phyloP scores from a whole-genome alignment of 768 basidiomycete species.

The Termitomyces bulborhizus region DNA sequence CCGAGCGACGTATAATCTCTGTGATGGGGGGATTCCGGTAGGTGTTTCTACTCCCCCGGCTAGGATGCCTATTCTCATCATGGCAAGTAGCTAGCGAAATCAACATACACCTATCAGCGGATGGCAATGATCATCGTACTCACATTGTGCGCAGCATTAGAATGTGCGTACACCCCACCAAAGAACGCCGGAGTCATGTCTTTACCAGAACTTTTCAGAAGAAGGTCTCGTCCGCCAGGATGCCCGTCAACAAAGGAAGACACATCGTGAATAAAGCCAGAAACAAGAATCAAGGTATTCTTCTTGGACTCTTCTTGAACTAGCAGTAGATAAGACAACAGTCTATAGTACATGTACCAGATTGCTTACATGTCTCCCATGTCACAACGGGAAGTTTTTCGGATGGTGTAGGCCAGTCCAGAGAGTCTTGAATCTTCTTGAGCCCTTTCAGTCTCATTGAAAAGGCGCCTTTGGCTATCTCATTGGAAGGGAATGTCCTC shows the following conservation, averaged over 20 bases:
- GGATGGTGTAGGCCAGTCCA: constrained; percentile 53
- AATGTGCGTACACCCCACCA: constrained; percentile 79
- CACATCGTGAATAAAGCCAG: constrained; percentile 86
- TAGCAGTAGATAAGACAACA: constrained; percentile 18
- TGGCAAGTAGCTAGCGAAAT: constrained; percentile 36
- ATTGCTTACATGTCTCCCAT: constrained; percentile 72
- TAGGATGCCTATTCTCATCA: constrained; percentile 71
- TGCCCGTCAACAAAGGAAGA: constrained; percentile 68
- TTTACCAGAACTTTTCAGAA: constrained; percentile 62
- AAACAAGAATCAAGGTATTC: constrained; percentile 63
- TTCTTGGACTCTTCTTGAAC: constrained; percentile 64
- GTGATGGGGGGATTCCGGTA: constrained; percentile 39
- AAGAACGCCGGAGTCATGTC: constrained; percentile 84
- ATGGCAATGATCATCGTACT: constrained; percentile 14
- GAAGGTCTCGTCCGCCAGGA: constrained; percentile 66
- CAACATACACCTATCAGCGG: not conserved
- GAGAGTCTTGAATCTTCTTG: constrained; percentile 52
- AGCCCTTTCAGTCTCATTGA: constrained; percentile 81
- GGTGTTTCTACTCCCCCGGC: constrained; percentile 57
- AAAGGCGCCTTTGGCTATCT: constrained; percentile 75
- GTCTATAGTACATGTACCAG: not conserved
- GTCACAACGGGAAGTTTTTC: constrained; percentile 67
- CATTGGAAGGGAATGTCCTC: constrained; percentile 82
- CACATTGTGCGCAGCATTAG: constrained; percentile 78
- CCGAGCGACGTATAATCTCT: constrained; percentile 35